These are phyloP conservation scores for Cryptosporidium sp. DNA, from an alignment of 169 alveolate species.

Conservation along the genomic window DNA sequence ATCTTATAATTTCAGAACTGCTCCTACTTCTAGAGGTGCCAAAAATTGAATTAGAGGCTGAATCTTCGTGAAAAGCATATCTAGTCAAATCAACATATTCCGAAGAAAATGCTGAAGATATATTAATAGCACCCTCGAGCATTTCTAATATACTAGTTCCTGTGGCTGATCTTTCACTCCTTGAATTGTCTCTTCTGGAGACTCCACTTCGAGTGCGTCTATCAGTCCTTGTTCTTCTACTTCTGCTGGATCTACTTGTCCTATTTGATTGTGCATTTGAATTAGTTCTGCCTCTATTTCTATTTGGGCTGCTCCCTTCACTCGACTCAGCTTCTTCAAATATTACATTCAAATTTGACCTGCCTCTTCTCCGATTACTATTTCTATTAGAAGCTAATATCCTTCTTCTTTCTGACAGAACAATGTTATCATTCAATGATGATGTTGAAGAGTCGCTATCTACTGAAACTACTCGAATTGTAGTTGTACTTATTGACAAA, in stretches of 20 bases:
- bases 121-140: constrained; percentile 28
- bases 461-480: constrained; percentile 6
- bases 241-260: neutral
- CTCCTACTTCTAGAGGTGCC: neutral
- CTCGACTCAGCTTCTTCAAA: neutral
- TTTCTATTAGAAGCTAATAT: neutral
- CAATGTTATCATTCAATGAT: neutral
- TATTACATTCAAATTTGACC: neutral
- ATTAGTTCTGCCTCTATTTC: neutral
- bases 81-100: constrained; percentile 64
- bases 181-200: constrained; percentile 9
- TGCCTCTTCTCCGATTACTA: neutral
- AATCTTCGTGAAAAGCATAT: constrained; percentile 8
- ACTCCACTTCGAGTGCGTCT: constrained; percentile 11
- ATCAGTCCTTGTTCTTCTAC: neutral
- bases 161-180: constrained; percentile 5
- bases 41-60: constrained; percentile 7
- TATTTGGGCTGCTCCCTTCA: neutral
- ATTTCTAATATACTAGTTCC: constrained; percentile 9
- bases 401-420: neutral
- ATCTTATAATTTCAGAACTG: neutral
- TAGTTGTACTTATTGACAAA: constrained; percentile 6
- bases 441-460: constrained; percentile 37
- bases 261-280: neutral
- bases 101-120: constrained; percentile 25